Percentiles rank a stretch among this genome's conserved stretches.
Evolutionary conservation across 2,329 filamentous ascomycete species (phyloP).

Genomic region (Magnaporthiopsis poae): DNA sequence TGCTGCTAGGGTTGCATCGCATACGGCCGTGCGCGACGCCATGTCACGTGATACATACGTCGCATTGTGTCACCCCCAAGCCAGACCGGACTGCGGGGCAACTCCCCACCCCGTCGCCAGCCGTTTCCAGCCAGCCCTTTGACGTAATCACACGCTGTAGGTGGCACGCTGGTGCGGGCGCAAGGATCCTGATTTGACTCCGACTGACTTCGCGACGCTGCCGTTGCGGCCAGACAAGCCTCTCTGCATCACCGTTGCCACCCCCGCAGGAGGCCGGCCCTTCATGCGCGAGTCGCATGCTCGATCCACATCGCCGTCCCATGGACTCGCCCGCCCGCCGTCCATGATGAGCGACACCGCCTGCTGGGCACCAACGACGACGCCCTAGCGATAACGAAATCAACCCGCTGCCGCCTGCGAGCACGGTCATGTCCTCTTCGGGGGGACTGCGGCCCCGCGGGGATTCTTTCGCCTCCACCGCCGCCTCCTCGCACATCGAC

Average conservation of each 20-base stretch:
- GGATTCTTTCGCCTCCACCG: slow-evolving; percentile 31
- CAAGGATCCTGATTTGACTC: neutral
- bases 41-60: neutral
- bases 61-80: neutral
- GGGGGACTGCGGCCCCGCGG: slow-evolving; percentile 24
- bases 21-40: neutral
- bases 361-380: slow-evolving; percentile 23
- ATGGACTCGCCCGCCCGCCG: neutral
- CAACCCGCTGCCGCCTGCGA: slow-evolving; percentile 20
- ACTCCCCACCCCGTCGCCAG: slow-evolving; percentile 8
- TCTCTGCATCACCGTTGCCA: neutral
- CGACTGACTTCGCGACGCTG: slow-evolving; percentile 2
- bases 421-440: slow-evolving; percentile 19
- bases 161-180: neutral
- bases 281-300: neutral
- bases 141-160: slow-evolving; percentile 3
- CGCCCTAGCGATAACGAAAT: slow-evolving; percentile 21
- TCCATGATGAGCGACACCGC: slow-evolving; percentile 7
- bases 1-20: neutral
- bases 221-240: neutral
- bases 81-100: neutral
- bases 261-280: neutral
- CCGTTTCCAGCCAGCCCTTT: slow-evolving; percentile 1
- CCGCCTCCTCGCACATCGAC: slow-evolving; percentile 47
- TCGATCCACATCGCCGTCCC: neutral